Evolutionary conservation across 768 basidiomycete species (phyloP), one percentile per base, ranked within the genome.

Genomic region (Rhodotorula kratochvilovae): DNA sequence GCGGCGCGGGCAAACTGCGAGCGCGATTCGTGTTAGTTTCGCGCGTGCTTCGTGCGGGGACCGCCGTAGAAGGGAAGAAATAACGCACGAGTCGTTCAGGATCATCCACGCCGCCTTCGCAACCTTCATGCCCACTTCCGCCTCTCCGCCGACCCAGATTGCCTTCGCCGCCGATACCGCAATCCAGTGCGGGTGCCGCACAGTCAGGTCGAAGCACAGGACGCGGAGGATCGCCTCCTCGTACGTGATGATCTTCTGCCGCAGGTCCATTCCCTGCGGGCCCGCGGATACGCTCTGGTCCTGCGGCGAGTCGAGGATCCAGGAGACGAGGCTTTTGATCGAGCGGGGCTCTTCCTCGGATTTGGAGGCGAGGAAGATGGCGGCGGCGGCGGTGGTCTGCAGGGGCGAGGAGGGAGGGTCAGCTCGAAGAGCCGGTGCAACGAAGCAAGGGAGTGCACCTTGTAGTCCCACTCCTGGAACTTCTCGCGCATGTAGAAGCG

Each of bases 401-500:
- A 25, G 23, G 19, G 21, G 46, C 3, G 48, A 13, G 64, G 56
- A n/a, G 31, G 39, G 33, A n/a, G 15, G 56, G 33, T 61, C 31
- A 56, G 58, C 42, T 67, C 39, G 35, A 35, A 27, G 48, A 8
- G 23, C 23, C 48, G 48, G 48, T 15, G 35, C 36, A 21, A 48
- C 23, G 1, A 29, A 25, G 58, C n/a, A 21, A 25, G 29, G 5
- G 5, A 6, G 16, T 74, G 60, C 62, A 76, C 78, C 31, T 62
- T 51, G 33, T 68, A 61, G 51, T 73, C 51, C 51, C 75, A 78
- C 35, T 78, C 72, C 35, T 69, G 67, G 35, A 80, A 51, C 6
- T 76, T 75, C 43, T 76, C 63, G 5, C 80, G 71, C 80, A 81
- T 81, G 71, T 79, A 81, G 70, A 80, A 81, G 12, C 80, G 77